Conservation (phyloP, 164 flowering plant species). For the Cinnamomum chago region DNA sequence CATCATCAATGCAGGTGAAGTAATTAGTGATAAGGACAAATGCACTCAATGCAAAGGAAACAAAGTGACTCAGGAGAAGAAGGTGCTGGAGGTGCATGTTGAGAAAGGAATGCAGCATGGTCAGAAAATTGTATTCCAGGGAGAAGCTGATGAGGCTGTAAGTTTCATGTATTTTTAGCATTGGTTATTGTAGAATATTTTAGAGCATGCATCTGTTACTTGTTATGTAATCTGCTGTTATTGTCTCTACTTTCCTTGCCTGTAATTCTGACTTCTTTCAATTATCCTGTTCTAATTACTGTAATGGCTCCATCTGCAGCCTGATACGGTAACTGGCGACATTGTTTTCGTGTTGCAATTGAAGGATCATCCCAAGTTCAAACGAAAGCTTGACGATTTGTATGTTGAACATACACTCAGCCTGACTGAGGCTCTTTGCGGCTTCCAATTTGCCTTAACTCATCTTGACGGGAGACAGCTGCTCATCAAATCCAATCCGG, state of each 20-base stretch:
- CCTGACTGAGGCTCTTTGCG: constrained; percentile 54
- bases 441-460: constrained; percentile 47
- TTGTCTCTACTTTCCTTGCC: neutral
- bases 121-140: constrained; percentile 51
- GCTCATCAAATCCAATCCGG: constrained; percentile 50
- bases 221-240: no score
- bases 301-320: constrained; percentile 31
- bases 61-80: constrained; percentile 62
- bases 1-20: constrained; percentile 40
- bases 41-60: constrained; percentile 61
- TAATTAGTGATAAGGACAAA: constrained; percentile 51
- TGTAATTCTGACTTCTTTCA: neutral
- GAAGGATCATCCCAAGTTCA: constrained; percentile 51
- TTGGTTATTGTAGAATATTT: no score
- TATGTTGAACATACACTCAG: constrained; percentile 41
- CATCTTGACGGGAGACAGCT: constrained; percentile 59
- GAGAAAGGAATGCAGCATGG: constrained; percentile 77
- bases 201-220: no score
- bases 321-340: constrained; percentile 52
- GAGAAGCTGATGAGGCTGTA: constrained; percentile 73
- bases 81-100: constrained; percentile 60
- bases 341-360: constrained; percentile 49
- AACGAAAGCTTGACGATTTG: constrained; percentile 44
- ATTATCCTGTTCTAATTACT: neutral
- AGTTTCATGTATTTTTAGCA: neutral